Evolutionary conservation across 2,329 filamentous ascomycete genomes (phyloP).

Genomic region (Akanthomyces dipterigenus): DNA sequence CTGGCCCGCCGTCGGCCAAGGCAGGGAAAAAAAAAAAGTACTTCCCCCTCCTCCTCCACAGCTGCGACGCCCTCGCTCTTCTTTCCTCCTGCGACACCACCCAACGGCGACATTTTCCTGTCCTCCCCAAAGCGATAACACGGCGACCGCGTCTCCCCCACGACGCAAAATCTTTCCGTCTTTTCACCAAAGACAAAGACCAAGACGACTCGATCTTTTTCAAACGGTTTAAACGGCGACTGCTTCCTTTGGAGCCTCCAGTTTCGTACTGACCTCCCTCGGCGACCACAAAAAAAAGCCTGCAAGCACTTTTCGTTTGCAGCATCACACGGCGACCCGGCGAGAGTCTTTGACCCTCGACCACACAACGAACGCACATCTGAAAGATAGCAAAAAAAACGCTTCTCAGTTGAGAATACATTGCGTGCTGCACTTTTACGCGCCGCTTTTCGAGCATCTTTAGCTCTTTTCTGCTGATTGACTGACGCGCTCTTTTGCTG

Average conservation of each 20-base stretch:
- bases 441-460: not conserved
- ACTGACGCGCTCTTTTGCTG: slow-evolving; percentile 2
- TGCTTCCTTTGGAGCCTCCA: too few species aligned
- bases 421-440: not conserved
- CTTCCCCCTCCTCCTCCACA: not conserved
- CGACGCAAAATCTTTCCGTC: not conserved
- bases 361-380: not conserved
- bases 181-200: not conserved
- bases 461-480: not conserved
- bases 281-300: not conserved
- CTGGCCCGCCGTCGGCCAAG: too few species aligned
- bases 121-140: not conserved
- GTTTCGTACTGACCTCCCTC: not conserved
- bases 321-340: slow-evolving; percentile 1
- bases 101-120: slow-evolving; percentile 5
- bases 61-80: not conserved
- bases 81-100: slow-evolving; percentile 8
- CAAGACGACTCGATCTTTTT: not conserved
- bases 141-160: slow-evolving; percentile 2
- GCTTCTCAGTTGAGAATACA: not conserved
- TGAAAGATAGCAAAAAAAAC: not conserved
- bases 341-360: not conserved
- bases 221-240: too few species aligned
- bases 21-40: not conserved
- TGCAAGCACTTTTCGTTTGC: not conserved